Evolutionary conservation across 2,329 filamentous ascomycete genomes (phyloP), one percentile per base, ranked within the genome.

Genomic region (Fusarium decemcellulare): DNA sequence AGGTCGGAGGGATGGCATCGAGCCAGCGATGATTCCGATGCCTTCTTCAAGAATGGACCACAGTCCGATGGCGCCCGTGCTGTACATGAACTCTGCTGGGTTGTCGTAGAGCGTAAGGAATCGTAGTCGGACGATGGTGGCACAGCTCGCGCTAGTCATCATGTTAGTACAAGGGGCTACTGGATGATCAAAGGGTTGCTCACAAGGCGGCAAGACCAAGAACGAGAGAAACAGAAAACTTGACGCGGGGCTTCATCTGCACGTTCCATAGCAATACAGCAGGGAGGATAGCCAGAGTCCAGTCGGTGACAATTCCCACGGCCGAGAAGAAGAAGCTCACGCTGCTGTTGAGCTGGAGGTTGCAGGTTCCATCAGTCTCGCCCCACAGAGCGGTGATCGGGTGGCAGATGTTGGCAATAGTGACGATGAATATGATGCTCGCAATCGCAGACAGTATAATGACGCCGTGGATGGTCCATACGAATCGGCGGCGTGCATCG

Each of bases 321-420:
- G 70, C 76, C 0, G 76, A 77, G 6, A 76, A 74, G 15, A 72
- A 71, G 42, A 71, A 76, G 0, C 74, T 70, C 14, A 72, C 48
- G 23, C 53, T 74, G 8, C 67, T 70, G 37, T 70, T 72, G 9
- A 71, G 48, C 2, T 42, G 55, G 0, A 52, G 40, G 8, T 73
- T 64, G 29, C 72, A 77, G 12, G 36, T 51, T 1, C 72, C 75
- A 1, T 61, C 53, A 1, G 55, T 42, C 29, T 67, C 65, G 2
- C 70, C 64, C 75, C 74, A 77, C 0, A 73, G 71, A 8, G 72
- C 57, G 36, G 75, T 62, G 18, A 75, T 57, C 0, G 75, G 75
- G 14, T 72, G 68, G 36, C 76, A 77, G 8, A 75, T 54, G 11
- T 71, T 72, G 2, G 72, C 63, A 1, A 70, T 63, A 1, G 65